Evolutionary conservation across 1,284 basidiomycete genomes (phyloP).

Genomic region (Singerocomus inundabilis): DNA sequence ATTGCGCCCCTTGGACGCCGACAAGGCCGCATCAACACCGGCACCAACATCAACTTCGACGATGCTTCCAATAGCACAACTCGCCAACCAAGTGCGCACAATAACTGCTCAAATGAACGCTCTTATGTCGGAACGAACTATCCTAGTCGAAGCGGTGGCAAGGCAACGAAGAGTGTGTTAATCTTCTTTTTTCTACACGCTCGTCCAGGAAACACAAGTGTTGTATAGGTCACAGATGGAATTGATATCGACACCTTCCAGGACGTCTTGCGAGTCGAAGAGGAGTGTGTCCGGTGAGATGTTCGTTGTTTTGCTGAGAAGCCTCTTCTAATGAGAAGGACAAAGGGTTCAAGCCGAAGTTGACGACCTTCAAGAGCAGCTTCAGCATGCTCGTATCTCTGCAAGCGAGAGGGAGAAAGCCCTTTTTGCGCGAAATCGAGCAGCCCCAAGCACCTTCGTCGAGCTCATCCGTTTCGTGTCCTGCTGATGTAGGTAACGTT

Average conservation of each 20-base stretch:
- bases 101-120: conserved; percentile 37
- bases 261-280: conserved; percentile 30
- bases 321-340: neutral
- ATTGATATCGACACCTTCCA: conserved; percentile 20
- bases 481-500: conserved; percentile 12
- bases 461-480: neutral
- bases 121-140: conserved; percentile 38
- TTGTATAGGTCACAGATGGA: conserved; percentile 16
- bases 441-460: conserved; percentile 11
- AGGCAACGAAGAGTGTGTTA: conserved; percentile 25
- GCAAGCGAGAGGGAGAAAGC: conserved; percentile 22
- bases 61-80: conserved; percentile 20
- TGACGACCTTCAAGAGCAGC: conserved; percentile 25
- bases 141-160: conserved; percentile 27
- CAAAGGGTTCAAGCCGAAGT: conserved; percentile 29
- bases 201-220: neutral
- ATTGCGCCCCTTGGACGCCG: conserved; percentile 1
- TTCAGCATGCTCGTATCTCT: conserved; percentile 16
- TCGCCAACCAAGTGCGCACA: conserved; percentile 37
- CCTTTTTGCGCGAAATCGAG: conserved; percentile 27
- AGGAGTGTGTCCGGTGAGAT: conserved; percentile 37
- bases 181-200: neutral
- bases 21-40: neutral
- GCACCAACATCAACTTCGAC: conserved; percentile 5
- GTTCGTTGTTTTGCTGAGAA: neutral